These are phyloP conservation scores for Trifolium pratense DNA, from an alignment of 306 rosid genomes.

Conservation along the genomic window DNA sequence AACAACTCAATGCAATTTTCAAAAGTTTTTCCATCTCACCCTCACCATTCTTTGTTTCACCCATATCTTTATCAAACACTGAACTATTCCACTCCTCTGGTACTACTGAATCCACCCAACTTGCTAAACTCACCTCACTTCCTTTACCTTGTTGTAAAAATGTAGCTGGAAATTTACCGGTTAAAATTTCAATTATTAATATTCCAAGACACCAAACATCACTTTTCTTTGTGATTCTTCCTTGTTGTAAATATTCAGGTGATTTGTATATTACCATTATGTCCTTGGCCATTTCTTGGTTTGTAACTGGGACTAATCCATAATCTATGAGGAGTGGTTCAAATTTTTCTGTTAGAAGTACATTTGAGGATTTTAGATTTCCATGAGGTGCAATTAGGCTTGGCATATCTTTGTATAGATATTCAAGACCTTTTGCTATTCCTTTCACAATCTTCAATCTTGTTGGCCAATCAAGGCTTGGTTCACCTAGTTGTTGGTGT, in stretches of 20 bases:
- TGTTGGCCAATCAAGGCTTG: slow-evolving; percentile 76
- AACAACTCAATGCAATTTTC: slow-evolving; percentile 68
- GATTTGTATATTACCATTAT: slow-evolving; percentile 76
- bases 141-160: slow-evolving; percentile 64
- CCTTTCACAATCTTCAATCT: slow-evolving; percentile 84
- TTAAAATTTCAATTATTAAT: slow-evolving; percentile 69
- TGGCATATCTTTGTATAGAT: slow-evolving; percentile 76
- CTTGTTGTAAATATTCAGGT: slow-evolving; percentile 71
- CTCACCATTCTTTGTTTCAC: slow-evolving; percentile 42
- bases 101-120: slow-evolving; percentile 62
- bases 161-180: slow-evolving; percentile 65
- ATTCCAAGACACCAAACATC: slow-evolving; percentile 90
- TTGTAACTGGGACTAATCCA: slow-evolving; percentile 74
- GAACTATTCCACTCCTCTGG: slow-evolving; percentile 58
- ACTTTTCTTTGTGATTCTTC: slow-evolving; percentile 81
- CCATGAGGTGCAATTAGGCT: slow-evolving; percentile 80
- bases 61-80: slow-evolving; percentile 71
- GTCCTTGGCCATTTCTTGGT: slow-evolving; percentile 74
- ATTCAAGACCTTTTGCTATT: slow-evolving; percentile 67
- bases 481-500: slow-evolving; percentile 57
- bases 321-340: slow-evolving; percentile 84
- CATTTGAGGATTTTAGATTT: slow-evolving; percentile 85
- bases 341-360: slow-evolving; percentile 61
- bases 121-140: slow-evolving; percentile 62
- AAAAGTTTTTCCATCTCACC: slow-evolving; percentile 71